Conservation (phyloP, 139 green algal species). For the Micractinium conductrix region DNA sequence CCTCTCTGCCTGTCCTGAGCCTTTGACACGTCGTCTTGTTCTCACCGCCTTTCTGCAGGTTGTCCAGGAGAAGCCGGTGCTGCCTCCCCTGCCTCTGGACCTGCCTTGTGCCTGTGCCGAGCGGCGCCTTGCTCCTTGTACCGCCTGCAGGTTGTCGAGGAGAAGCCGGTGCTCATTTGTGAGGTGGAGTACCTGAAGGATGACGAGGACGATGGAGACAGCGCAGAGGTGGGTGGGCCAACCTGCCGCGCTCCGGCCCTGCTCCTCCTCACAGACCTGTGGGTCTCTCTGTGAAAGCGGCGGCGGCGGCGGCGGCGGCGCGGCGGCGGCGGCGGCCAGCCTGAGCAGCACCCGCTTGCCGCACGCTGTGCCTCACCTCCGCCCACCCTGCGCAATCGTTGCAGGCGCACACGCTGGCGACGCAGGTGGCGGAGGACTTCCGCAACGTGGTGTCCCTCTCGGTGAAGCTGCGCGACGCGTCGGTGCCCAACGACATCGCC, state of each 20-base stretch:
- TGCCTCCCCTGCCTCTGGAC: no score
- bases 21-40: no score
- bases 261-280: no score
- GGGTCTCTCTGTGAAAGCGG: background rate
- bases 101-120: no score
- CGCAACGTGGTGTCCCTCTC: constrained; percentile 39
- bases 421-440: constrained; percentile 44
- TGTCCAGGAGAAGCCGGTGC: no score
- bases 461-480: constrained; percentile 34
- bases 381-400: background rate
- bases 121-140: no score
- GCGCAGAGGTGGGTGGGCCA: background rate
- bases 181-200: constrained; percentile 56
- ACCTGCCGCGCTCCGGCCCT: no score
- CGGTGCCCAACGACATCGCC: constrained; percentile 28
- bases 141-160: constrained; percentile 46
- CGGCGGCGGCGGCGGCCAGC: no score
- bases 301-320: background rate
- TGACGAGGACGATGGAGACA: constrained; percentile 27
- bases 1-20: no score
- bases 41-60: no score
- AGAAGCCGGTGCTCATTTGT: constrained; percentile 60
- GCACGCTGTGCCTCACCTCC: no score
- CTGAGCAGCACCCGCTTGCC: no score
- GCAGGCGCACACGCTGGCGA: constrained; percentile 19